Evolutionary conservation across 306 rosid genomes (phyloP).

Genomic region (Prunus mume): DNA sequence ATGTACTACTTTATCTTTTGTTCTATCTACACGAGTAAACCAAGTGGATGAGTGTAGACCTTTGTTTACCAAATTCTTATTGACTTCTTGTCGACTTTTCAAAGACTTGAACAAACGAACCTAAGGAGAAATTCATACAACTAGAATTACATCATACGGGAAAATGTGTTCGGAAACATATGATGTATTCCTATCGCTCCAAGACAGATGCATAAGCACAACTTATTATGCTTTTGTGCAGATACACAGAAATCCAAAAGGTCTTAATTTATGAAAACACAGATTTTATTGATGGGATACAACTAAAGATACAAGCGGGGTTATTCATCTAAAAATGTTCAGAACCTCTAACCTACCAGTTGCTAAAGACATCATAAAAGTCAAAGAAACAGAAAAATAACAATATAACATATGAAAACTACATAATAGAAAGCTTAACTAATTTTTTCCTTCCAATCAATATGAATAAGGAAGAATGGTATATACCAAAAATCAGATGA

Average conservation of each 20-base stretch:
- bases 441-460: background rate
- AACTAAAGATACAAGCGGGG: background rate
- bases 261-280: background rate
- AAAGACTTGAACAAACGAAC: background rate
- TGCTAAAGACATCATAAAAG: background rate
- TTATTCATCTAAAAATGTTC: background rate
- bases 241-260: background rate
- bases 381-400: background rate
- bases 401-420: background rate
- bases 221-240: background rate
- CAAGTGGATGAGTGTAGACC: background rate
- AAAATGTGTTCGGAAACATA: background rate
- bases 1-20: background rate
- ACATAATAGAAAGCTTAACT: background rate
- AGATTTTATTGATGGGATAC: background rate
- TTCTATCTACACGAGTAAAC: background rate
- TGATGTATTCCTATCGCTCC: background rate
- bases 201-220: background rate
- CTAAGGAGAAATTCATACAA: background rate
- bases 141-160: background rate
- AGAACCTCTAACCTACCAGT: constrained; percentile 1
- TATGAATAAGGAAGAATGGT: background rate
- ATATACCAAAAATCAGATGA: background rate
- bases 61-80: background rate
- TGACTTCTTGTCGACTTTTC: background rate